phyloP scores from a whole-genome alignment of 2,329 filamentous ascomycete species.

The Penicillium sp. region DNA sequence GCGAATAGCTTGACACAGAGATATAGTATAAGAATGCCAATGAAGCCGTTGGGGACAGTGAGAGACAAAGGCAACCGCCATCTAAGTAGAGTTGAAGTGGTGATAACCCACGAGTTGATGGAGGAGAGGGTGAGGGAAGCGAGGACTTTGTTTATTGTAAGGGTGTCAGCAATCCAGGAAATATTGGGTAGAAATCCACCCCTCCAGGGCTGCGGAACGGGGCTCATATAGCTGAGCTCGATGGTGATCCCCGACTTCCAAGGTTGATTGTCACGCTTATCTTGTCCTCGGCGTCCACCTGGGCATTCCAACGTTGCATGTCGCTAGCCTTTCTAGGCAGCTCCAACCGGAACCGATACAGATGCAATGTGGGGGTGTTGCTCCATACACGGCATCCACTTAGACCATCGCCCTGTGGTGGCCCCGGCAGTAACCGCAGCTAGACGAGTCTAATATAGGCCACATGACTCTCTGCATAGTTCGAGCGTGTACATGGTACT shows the following conservation, averaged over 20 bases:
- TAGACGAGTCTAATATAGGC: not conserved
- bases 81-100: constrained; percentile 27
- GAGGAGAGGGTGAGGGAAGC: not conserved
- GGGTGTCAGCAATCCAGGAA: constrained; percentile 6
- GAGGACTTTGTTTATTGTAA: constrained; percentile 2
- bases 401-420: not conserved
- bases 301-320: not conserved
- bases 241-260: not conserved
- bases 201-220: not conserved
- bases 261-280: constrained; percentile 1
- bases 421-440: not conserved
- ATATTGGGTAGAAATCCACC: constrained; percentile 4
- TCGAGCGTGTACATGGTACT: not conserved
- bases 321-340: constrained; percentile 23
- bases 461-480: not conserved
- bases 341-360: constrained; percentile 19
- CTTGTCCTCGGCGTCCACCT: constrained; percentile 9
- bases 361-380: not conserved
- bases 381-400: not conserved
- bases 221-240: constrained; percentile 19
- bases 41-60: constrained; percentile 30
- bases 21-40: constrained; percentile 34
- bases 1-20: constrained; percentile 31
- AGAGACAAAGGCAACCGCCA: constrained; percentile 33
- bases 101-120: constrained; percentile 14